Conservation (phyloP, 495 filamentous ascomycete genomes). For the Annulohypoxylon moriforme region DNA sequence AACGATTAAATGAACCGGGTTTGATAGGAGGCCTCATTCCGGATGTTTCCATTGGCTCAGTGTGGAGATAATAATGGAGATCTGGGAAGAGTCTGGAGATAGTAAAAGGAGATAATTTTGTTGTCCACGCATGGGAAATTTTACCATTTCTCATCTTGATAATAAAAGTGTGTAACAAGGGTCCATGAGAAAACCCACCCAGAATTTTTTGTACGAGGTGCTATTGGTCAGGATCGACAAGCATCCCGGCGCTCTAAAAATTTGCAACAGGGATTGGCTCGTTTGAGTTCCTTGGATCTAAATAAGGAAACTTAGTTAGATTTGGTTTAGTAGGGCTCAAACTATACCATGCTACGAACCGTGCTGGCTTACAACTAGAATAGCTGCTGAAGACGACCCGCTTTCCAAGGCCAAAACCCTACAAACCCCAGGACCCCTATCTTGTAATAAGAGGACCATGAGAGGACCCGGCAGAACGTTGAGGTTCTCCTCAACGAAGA, state of each 20-base stretch:
- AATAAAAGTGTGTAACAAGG: constrained; percentile 25
- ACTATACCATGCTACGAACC: constrained; percentile 20
- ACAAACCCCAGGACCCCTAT: constrained; percentile 42
- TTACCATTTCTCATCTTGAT: constrained; percentile 26
- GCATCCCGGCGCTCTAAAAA: constrained; percentile 6
- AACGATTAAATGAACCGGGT: neutral
- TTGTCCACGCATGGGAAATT: constrained; percentile 2
- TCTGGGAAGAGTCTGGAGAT: neutral
- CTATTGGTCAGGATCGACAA: constrained; percentile 26
- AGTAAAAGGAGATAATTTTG: constrained; percentile 4
- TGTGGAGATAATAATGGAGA: constrained; percentile 3
- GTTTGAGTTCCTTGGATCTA: constrained; percentile 28
- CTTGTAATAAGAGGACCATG: neutral
- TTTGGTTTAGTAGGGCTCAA: constrained; percentile 19
- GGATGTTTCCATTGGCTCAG: neutral
- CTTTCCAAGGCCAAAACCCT: constrained; percentile 37
- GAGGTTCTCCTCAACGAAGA: constrained; percentile 44
- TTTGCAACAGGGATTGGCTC: constrained; percentile 26
- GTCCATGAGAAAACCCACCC: constrained; percentile 14
- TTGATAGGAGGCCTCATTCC: neutral
- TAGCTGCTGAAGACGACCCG: constrained; percentile 11
- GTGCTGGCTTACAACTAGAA: constrained; percentile 17
- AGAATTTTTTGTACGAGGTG: neutral
- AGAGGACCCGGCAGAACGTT: constrained; percentile 23
- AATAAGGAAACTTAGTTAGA: constrained; percentile 32